phyloP scores from a whole-genome alignment of 257 asterid species.

The Ocimum tenuiflorum region DNA sequence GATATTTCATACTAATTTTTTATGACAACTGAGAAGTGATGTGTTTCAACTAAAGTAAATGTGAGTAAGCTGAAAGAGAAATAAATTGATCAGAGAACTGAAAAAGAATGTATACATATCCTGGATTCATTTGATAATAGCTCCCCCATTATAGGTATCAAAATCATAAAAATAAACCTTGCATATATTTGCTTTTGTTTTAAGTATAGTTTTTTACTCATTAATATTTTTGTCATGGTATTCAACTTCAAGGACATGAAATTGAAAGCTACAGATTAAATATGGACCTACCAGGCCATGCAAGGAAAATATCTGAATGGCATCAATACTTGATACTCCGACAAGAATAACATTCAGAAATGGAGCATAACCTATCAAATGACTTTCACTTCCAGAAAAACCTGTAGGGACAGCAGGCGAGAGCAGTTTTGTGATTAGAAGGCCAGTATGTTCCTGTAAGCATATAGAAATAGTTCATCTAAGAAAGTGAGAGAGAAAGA shows the following conservation, averaged over 20 bases:
- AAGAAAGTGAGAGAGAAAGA: not conserved
- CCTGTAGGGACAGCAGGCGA: constrained; percentile 71
- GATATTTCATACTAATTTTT: not conserved
- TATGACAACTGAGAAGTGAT: not conserved
- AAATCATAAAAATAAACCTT: not conserved
- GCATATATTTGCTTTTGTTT: not conserved
- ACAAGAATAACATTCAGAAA: constrained; percentile 75
- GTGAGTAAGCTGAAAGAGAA: not conserved
- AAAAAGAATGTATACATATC: not conserved
- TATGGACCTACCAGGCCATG: constrained; percentile 88
- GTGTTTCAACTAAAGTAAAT: not conserved
- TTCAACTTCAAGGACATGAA: constrained; percentile 5
- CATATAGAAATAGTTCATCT: constrained; percentile 17
- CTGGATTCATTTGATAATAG: constrained; percentile 8
- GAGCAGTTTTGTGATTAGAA: constrained; percentile 71
- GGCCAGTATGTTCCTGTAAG: constrained; percentile 75
- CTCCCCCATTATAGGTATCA: not conserved
- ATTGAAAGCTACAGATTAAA: constrained; percentile 13
- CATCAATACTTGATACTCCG: constrained; percentile 75
- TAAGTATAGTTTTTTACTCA: not conserved
- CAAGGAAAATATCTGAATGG: constrained; percentile 74
- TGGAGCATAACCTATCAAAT: constrained; percentile 77
- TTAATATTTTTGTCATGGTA: not conserved
- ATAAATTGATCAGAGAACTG: constrained; percentile 3
- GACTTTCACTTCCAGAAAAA: constrained; percentile 71